phyloP scores from a whole-genome alignment of 192 early-diverging fungal genomes.

The Rhizophagus prolifer region DNA sequence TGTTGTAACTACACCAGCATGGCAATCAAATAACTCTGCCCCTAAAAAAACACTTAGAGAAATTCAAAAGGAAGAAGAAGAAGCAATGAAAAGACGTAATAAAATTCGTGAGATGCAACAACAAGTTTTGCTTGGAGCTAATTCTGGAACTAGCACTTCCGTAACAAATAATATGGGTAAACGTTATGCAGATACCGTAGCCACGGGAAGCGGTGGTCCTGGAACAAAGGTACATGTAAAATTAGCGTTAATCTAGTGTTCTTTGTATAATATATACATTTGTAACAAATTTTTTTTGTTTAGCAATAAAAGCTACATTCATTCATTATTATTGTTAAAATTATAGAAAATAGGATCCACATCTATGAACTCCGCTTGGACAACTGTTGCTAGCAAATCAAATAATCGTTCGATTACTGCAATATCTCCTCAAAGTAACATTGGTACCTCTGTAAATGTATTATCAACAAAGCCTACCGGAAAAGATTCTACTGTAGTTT shows the following conservation, averaged over 20 bases:
- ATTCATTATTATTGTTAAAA: neutral
- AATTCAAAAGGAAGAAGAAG: constrained; percentile 58
- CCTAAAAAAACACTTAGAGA: constrained; percentile 59
- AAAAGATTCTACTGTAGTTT: neutral
- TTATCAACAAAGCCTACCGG: neutral
- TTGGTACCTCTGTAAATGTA: neutral
- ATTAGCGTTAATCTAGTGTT: neutral
- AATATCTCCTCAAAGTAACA: constrained; percentile 12
- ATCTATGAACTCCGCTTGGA: constrained; percentile 35
- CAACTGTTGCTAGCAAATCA: constrained; percentile 36
- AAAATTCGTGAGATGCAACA: constrained; percentile 40
- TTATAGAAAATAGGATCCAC: constrained; percentile 7
- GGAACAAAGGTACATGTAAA: constrained; percentile 8
- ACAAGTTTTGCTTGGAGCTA: constrained; percentile 23
- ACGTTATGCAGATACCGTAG: constrained; percentile 44
- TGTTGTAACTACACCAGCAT: constrained; percentile 32
- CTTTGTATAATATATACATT: neutral
- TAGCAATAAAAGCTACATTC: neutral
- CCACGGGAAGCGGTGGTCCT: constrained; percentile 34
- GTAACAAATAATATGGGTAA: constrained; percentile 34
- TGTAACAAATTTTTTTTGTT: neutral
- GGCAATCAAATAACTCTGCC: constrained; percentile 34
- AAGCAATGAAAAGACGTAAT: constrained; percentile 45
- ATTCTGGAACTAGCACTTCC: constrained; percentile 27
- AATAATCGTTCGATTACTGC: neutral